These are phyloP conservation scores for Suhomyces terraborum DNA, from an alignment of 1,139 yeast genomes.

Conservation along the genomic window DNA sequence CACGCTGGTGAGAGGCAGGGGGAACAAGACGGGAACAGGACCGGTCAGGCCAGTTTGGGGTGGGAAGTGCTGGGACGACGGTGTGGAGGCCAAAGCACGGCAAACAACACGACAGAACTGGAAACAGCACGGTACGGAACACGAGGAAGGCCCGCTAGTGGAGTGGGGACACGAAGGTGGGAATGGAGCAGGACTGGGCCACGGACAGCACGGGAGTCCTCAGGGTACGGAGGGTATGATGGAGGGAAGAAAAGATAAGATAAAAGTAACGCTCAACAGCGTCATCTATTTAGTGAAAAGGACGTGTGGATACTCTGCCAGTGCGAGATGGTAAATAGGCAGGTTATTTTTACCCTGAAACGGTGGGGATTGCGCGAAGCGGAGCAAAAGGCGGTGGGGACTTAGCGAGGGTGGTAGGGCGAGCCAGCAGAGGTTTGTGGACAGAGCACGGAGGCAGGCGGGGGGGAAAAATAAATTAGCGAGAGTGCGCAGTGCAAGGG, in stretches of 20 bases:
- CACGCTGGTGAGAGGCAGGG: too few species aligned
- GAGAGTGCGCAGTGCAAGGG: too few species aligned
- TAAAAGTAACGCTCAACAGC: constrained; percentile 1
- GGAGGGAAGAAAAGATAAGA: background rate
- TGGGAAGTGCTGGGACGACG: too few species aligned
- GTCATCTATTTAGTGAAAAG: constrained; percentile 13
- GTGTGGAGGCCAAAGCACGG: background rate
- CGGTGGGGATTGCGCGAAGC: constrained; percentile 4
- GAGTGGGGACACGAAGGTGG: background rate
- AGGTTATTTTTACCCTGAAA: constrained; percentile 14
- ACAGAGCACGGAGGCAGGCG: too few species aligned
- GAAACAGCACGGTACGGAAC: background rate
- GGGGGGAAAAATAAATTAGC: too few species aligned
- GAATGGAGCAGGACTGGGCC: background rate
- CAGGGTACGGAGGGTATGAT: background rate
- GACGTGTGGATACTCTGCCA: constrained; percentile 12
- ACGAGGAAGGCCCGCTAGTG: background rate
- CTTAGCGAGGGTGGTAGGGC: constrained; percentile 1
- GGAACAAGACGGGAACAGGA: background rate
- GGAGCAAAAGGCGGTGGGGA: too few species aligned
- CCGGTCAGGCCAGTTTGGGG: too few species aligned
- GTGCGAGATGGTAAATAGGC: constrained; percentile 12
- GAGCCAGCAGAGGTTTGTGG: too few species aligned
- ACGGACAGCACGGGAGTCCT: background rate
- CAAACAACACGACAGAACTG: background rate